These are phyloP conservation scores for Penicillium chermesinum DNA, from an alignment of 495 filamentous ascomycete species.

Conservation along the genomic window DNA sequence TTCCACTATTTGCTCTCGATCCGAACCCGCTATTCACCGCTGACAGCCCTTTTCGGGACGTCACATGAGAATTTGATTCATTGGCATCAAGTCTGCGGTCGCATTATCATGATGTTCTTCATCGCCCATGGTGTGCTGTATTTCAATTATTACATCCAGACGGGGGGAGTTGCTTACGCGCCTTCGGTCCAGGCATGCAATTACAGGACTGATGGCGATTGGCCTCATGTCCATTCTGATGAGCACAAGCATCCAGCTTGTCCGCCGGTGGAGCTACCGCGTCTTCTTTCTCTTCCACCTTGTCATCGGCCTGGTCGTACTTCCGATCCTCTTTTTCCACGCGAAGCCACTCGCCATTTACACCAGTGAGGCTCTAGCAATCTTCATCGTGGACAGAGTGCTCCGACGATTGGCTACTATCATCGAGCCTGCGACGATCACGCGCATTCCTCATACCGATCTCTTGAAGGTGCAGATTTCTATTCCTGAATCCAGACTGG, in stretches of 20 bases:
- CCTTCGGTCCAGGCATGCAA: not conserved
- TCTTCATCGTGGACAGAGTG: conserved; percentile 5
- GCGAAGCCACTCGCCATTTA: conserved; percentile 1
- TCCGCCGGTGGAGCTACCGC: conserved; percentile 7
- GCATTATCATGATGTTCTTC: conserved; percentile 3
- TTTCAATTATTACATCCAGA: conserved; percentile 6
- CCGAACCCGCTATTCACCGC: conserved; percentile 5
- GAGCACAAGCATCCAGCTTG: not conserved
- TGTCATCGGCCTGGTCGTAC: not conserved
- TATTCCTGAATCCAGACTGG: conserved; percentile 1
- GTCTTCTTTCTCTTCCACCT: conserved; percentile 7
- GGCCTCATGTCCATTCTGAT: not conserved
- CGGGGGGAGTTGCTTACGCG: not conserved
- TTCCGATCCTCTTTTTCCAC: conserved; percentile 4
- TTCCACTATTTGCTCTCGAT: conserved; percentile 3
- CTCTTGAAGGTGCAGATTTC: conserved; percentile 1
- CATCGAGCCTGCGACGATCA: not conserved
- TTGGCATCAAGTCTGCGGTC: conserved; percentile 6
- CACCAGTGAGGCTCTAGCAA: not conserved
- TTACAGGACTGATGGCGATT: not conserved
- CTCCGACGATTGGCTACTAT: conserved; percentile 1
- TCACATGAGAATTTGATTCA: conserved; percentile 4
- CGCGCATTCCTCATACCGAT: not conserved
- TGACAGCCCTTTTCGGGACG: not conserved
- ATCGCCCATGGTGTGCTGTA: conserved; percentile 1